Percentiles rank a stretch among this genome's conserved stretches.
phyloP scores from a whole-genome alignment of 2,329 filamentous ascomycete genomes.

The Sporothrix pallida region DNA sequence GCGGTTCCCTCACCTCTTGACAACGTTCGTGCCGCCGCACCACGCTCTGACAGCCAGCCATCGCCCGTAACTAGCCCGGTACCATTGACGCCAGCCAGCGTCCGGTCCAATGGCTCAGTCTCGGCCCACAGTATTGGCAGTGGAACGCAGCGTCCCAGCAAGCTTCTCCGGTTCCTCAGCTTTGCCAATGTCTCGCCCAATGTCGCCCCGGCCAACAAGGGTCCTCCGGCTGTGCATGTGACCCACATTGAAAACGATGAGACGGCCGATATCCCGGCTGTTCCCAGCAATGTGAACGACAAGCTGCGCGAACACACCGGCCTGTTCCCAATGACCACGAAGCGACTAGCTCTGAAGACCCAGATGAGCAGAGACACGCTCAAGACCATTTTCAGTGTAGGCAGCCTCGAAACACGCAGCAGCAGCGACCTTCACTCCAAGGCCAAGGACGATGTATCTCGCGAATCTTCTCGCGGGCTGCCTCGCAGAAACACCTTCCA shows the following conservation, averaged over 20 bases:
- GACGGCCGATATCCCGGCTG: slow-evolving; percentile 44
- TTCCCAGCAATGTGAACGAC: slow-evolving; percentile 47
- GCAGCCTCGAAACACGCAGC: slow-evolving; percentile 48
- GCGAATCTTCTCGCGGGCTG: slow-evolving; percentile 10
- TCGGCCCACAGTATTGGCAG: slow-evolving; percentile 47
- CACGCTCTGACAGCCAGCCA: slow-evolving; percentile 34
- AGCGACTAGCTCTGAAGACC: slow-evolving; percentile 47
- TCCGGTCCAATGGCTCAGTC: slow-evolving; percentile 41
- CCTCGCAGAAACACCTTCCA: slow-evolving; percentile 42
- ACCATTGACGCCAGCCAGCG: slow-evolving; percentile 42
- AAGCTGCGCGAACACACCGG: slow-evolving; percentile 47
- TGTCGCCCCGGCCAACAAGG: slow-evolving; percentile 36
- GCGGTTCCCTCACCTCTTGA: slow-evolving; percentile 38
- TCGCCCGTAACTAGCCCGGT: slow-evolving; percentile 41
- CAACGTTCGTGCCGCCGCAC: slow-evolving; percentile 34
- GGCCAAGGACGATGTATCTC: not conserved
- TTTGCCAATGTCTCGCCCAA: slow-evolving; percentile 42
- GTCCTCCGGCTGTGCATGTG: slow-evolving; percentile 34
- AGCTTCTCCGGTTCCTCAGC: slow-evolving; percentile 51
- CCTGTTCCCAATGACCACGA: slow-evolving; percentile 46
- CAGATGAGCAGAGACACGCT: slow-evolving; percentile 56
- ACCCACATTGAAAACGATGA: slow-evolving; percentile 45
- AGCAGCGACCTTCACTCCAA: slow-evolving; percentile 34
- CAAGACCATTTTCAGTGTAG: slow-evolving; percentile 58
- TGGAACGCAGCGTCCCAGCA: slow-evolving; percentile 47